Evolutionary conservation across 345 rosid species (phyloP), one percentile per base, ranked within the genome.

Genomic region (Hibiscus mutabilis): DNA sequence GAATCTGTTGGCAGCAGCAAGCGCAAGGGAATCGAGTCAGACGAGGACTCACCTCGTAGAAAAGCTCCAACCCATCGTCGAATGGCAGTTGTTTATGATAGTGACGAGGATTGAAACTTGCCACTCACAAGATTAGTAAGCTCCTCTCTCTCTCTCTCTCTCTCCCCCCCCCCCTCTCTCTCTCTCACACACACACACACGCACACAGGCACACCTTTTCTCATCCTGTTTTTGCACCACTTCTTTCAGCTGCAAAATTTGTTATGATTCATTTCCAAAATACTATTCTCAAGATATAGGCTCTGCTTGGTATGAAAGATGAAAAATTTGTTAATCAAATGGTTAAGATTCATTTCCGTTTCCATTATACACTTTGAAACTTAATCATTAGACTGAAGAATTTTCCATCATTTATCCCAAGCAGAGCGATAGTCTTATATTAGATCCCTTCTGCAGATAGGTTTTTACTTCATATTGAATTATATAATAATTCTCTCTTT

Each of bases 1-100:
- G 88, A 85, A n/a, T 81, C 55, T 29, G 83, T 90, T 60, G 84
- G 89, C 49, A 74, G 86, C 72, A 84, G 74, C 68, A 94, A 89
- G 85, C 86, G 93, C 78, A 80, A 77, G 75, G 98, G 87, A 69
- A 82, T 95, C 2, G 96, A 90, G 83, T 90, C 98, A 0, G 99
- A 95, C 24, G 98, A 95, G 71, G 96, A 92, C 12, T 90, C 97
- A 67, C 89, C 88, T 33, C 97, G 87, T 14, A 87, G 94, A 73
- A 95, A 92, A 84, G 83, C 76, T 75, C 76, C 92, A 2, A 73
- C 86, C 13, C 96, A 90, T 67, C 91, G 97, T 1, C 87, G 97
- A 37, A 85, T 85, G 93, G 86, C 99, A 13, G 91, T 95, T 69
- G 88, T 90, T 78, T 89, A 82, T 64, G 98, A 95, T 70, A 90